A percentile compares a stretch with the other conserved stretches of the same genome.
These are phyloP conservation scores for Geranium rotundifolium DNA, from an alignment of 345 rosid species.

Conservation along the genomic window DNA sequence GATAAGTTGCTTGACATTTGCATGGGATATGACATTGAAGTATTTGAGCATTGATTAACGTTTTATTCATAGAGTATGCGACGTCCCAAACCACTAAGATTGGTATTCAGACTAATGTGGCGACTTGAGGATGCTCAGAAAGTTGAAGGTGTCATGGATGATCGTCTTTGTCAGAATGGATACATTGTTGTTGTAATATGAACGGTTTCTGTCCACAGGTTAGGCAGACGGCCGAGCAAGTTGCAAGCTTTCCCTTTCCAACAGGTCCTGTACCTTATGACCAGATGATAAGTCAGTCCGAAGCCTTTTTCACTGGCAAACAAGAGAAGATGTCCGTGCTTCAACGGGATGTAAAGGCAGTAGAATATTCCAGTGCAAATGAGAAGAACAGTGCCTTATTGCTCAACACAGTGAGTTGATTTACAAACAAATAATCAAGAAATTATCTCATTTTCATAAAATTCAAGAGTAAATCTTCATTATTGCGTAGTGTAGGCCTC, in stretches of 20 bases:
- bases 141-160: not conserved
- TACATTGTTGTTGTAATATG: not conserved
- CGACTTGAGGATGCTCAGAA: not conserved
- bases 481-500: too few relatives aligned
- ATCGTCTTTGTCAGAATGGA: not conserved
- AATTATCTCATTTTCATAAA: too few relatives aligned
- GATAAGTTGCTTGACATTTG: too few relatives aligned
- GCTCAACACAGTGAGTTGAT: slow-evolving; percentile 29
- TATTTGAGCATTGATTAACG: too few relatives aligned
- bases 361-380: slow-evolving; percentile 26
- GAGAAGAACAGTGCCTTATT: slow-evolving; percentile 13
- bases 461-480: too few relatives aligned
- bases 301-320: slow-evolving; percentile 71
- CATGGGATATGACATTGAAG: too few relatives aligned
- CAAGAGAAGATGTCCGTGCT: slow-evolving; percentile 94
- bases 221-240: slow-evolving; percentile 76
- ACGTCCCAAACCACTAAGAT: too few relatives aligned
- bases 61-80: too few relatives aligned
- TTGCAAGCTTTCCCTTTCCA: slow-evolving; percentile 62
- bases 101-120: too few relatives aligned
- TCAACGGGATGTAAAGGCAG: slow-evolving; percentile 37
- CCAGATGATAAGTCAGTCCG: slow-evolving; percentile 85
- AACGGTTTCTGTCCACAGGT: slow-evolving; percentile 32
- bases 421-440: not conserved
- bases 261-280: slow-evolving; percentile 66